These are phyloP conservation scores for Golubevia pallescens DNA, from an alignment of 1,284 basidiomycete species.

Conservation along the genomic window DNA sequence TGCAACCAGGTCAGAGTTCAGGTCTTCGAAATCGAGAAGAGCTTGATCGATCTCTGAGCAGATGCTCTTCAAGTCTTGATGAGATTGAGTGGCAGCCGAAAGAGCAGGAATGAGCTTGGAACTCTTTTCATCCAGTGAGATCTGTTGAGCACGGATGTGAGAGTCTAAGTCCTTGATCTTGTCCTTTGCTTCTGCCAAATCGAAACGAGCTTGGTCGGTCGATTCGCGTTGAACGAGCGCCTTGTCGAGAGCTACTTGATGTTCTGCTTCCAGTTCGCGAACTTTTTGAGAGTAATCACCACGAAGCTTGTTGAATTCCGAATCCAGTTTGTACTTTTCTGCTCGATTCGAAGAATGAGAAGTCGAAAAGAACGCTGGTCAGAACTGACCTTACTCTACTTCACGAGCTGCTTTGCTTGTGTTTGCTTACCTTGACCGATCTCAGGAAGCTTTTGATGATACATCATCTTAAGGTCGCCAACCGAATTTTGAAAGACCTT, in stretches of 20 bases:
- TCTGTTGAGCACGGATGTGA: not conserved
- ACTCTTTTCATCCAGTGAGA: not conserved
- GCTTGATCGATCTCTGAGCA: not conserved
- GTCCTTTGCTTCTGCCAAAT: not conserved
- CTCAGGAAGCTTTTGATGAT: not conserved
- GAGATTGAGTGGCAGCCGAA: not conserved
- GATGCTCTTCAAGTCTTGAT: not conserved
- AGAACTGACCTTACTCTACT: not conserved
- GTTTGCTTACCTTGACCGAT: not conserved
- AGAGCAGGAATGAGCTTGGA: not conserved
- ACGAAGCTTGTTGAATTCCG: not conserved
- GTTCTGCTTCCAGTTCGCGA: not conserved
- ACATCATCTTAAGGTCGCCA: not conserved
- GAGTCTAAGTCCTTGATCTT: not conserved
- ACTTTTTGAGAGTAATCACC: not conserved
- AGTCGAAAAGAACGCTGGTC: not conserved
- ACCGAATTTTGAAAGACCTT: not conserved
- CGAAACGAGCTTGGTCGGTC: not conserved
- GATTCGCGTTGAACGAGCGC: not conserved
- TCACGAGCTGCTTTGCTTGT: not conserved
- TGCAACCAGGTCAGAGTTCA: not conserved
- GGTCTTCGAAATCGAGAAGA: not conserved
- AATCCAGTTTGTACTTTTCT: not conserved
- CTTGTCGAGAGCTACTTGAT: not conserved
- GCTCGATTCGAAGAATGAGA: not conserved